phyloP scores from a whole-genome alignment of 306 rosid species.

The Benincasa hispida region DNA sequence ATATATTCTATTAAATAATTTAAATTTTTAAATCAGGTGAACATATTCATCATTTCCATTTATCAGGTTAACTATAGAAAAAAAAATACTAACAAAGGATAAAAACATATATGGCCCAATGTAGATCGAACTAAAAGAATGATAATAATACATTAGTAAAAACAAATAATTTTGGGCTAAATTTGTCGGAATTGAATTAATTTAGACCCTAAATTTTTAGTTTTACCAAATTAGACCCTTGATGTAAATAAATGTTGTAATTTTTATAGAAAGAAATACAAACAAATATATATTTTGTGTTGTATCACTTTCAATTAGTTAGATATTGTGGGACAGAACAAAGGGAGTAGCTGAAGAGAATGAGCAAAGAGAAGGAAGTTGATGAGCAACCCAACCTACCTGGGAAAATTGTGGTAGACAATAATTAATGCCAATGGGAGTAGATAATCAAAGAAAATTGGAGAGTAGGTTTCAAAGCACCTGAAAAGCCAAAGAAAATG shows the following conservation, averaged over 20 bases:
- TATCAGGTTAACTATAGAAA: not conserved
- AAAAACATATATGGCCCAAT: no score
- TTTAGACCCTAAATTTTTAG: no score
- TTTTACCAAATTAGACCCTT: no score
- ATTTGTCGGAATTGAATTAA: no score
- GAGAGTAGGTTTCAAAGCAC: not conserved
- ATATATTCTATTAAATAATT: no score
- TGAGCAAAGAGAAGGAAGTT: slow-evolving; percentile 2
- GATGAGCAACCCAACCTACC: slow-evolving; percentile 14
- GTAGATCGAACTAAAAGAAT: no score
- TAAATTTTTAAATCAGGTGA: no score
- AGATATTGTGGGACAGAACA: not conserved
- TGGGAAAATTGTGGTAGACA: slow-evolving; percentile 11
- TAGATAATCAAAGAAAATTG: not conserved
- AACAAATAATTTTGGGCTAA: no score
- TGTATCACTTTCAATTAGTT: not conserved
- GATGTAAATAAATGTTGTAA: no score
- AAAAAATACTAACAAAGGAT: no score
- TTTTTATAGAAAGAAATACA: not conserved
- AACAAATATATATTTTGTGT: no score
- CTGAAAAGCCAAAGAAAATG: not conserved
- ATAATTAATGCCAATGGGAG: not conserved
- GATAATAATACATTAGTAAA: no score
- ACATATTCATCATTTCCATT: not conserved
- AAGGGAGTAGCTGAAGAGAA: not conserved